phyloP scores from a whole-genome alignment of 1,284 basidiomycete species.

The Leccinum pseudoinsigne region DNA sequence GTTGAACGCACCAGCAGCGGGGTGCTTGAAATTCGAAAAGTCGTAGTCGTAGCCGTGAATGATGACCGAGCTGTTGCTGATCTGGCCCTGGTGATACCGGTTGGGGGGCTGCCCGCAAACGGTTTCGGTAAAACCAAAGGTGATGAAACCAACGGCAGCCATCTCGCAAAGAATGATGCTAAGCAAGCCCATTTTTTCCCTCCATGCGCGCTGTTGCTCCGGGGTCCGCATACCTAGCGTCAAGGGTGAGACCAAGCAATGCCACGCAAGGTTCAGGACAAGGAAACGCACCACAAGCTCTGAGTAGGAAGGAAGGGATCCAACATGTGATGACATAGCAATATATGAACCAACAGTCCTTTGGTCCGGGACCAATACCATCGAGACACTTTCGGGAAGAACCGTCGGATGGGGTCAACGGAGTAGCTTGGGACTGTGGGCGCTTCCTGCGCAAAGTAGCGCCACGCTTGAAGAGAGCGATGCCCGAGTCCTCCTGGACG shows the following conservation, averaged over 20 bases:
- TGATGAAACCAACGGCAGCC: conserved; percentile 95
- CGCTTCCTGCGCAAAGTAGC: conserved; percentile 75
- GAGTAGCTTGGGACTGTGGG: conserved; percentile 43
- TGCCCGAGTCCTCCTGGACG: conserved; percentile 76
- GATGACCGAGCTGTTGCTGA: conserved; percentile 83
- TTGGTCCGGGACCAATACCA: conserved; percentile 81
- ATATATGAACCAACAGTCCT: conserved; percentile 96
- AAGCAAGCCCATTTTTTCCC: conserved; percentile 97
- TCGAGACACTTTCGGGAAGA: conserved; percentile 62
- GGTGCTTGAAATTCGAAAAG: conserved; percentile 85
- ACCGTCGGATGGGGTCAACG: conserved; percentile 39
- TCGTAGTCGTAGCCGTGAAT: conserved; percentile 95
- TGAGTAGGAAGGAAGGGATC: conserved; percentile 75
- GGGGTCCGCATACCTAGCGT: conserved; percentile 81
- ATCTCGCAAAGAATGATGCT: conserved; percentile 80
- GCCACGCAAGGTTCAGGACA: conserved; percentile 17
- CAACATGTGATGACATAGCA: conserved; percentile 87
- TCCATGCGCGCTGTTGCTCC: conserved; percentile 95
- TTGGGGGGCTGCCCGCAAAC: conserved; percentile 88
- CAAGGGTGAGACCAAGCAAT: conserved; percentile 9
- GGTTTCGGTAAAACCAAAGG: conserved; percentile 97
- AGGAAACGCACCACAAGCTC: conserved; percentile 55
- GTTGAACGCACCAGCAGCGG: conserved; percentile 68
- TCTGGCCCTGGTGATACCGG: conserved; percentile 77
- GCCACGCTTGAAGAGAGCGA: conserved; percentile 83